Base-by-base conservation (phyloP, 179 eudicot genomes). In the Spinacia oleracea region DNA sequence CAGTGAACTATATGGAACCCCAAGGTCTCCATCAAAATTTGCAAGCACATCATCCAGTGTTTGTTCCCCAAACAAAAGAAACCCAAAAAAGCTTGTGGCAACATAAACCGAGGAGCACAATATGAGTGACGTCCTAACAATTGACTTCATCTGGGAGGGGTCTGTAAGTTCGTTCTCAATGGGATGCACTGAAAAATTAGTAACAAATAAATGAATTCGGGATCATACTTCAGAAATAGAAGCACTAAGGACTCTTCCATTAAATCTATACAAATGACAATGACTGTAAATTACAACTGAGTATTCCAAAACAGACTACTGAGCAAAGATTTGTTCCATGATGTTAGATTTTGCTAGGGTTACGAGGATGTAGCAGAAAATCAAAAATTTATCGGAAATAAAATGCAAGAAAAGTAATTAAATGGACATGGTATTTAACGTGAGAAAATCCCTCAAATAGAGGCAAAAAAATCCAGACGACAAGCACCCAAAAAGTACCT, bases 21-120 rank as follows among this genome's bases (percentile, higher is more conserved):
- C 97, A 25, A 93, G 94, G 81, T 93, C 90, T 18, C 89, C 88
- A 81, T 91, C 97, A 56, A 93, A 93, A 82, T 93, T 93, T 63
- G 97, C 90, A 55, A 93, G 91, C 31, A 93, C 86, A 78, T 93
- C 97, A 74, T 92, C 96, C 80, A 84, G 67, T 34, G 93, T 93
- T 55, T 86, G 81, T 76, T 89, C 85, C 63, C 96, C 93, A 78
- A 93, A 91, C 66, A 93, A 85, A 67, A 93, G 90, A 74, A 88
- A 89, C 43, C 91, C 96, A 75, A 91, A 93, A 86, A 93, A 89
- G 85, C 93, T 88, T 35, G 97, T 93, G n/a, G 91, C 84, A 42
- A 91, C 77, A 53, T 93, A 93, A 42, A 91, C 93, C 55, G 83
- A 77, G 56, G 90, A 83, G 78, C 97, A 91, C 31, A 93, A 48